Conservation (phyloP, 2,329 filamentous ascomycete genomes). For the Fusarium transvaalense region DNA sequence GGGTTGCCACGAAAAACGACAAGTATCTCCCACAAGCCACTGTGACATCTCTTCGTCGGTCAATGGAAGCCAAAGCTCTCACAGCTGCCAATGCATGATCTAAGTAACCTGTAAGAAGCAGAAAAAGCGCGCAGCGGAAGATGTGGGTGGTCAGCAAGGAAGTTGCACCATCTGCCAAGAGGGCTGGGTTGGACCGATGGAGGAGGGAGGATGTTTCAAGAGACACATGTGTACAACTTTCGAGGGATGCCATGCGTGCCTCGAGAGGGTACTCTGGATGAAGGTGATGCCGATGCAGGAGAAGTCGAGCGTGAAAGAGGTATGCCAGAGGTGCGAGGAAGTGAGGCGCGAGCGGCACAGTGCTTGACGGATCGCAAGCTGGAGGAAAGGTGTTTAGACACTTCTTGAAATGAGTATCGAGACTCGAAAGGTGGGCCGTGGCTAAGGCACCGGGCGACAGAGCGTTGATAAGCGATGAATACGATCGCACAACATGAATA, state of each 20-base stretch:
- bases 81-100: conserved; percentile 79
- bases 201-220: conserved; percentile 84
- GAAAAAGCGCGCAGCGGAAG: conserved; percentile 86
- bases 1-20: conserved; percentile 79
- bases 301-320: conserved; percentile 84
- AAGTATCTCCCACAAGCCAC: conserved; percentile 84
- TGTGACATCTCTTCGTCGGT: conserved; percentile 78
- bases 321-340: conserved; percentile 81
- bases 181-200: conserved; percentile 70
- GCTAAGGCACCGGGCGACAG: conserved; percentile 76
- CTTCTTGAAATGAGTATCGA: conserved; percentile 82
- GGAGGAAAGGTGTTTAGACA: conserved; percentile 83
- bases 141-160: conserved; percentile 84
- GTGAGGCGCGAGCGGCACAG: conserved; percentile 77
- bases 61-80: conserved; percentile 77
- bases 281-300: conserved; percentile 91
- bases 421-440: conserved; percentile 76
- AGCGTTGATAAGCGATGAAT: conserved; percentile 78
- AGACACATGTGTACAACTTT: conserved; percentile 79
- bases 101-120: conserved; percentile 80
- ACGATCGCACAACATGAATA: conserved; percentile 84
- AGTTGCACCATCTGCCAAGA: conserved; percentile 74
- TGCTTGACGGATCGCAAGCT: conserved; percentile 75
- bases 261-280: conserved; percentile 75
- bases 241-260: conserved; percentile 77